phyloP scores from a whole-genome alignment of 305 asterid species.

The Solanum hybrid region DNA sequence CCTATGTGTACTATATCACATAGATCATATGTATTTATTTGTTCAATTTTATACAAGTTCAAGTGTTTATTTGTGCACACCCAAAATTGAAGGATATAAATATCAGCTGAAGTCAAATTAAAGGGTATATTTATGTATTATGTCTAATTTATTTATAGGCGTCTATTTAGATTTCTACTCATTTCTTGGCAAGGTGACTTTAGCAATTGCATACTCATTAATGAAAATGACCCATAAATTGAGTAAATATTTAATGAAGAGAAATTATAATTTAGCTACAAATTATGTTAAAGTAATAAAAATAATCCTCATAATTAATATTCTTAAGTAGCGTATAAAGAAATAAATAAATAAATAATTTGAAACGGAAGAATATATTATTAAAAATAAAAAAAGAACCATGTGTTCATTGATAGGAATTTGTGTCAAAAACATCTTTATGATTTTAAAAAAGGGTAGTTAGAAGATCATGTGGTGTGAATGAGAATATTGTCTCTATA shows the following conservation, averaged over 20 bases:
- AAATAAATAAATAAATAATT: too few relatives aligned
- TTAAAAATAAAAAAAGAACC: not conserved
- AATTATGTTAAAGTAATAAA: not conserved
- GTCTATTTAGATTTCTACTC: not conserved
- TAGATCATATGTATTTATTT: not conserved
- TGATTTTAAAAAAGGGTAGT: not conserved
- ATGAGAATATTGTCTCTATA: not conserved
- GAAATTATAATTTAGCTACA: not conserved
- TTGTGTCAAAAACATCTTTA: not conserved
- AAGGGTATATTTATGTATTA: too few relatives aligned
- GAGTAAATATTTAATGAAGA: not conserved
- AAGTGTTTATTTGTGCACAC: too few relatives aligned
- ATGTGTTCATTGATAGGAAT: not conserved
- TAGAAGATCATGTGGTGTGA: not conserved
- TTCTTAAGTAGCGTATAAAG: too few relatives aligned
- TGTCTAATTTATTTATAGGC: not conserved
- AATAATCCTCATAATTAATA: not conserved
- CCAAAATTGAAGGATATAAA: not conserved
- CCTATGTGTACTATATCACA: not conserved
- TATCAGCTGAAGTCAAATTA: too few relatives aligned
- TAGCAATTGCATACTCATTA: not conserved
- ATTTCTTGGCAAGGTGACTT: not conserved
- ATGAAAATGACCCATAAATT: not conserved
- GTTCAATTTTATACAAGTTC: too few relatives aligned
- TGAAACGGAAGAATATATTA: too few relatives aligned